Percentiles rank a stretch among this genome's conserved stretches.
Evolutionary conservation across 202 grass and related monocot species (phyloP).

Genomic region (Eragrostis tef): DNA sequence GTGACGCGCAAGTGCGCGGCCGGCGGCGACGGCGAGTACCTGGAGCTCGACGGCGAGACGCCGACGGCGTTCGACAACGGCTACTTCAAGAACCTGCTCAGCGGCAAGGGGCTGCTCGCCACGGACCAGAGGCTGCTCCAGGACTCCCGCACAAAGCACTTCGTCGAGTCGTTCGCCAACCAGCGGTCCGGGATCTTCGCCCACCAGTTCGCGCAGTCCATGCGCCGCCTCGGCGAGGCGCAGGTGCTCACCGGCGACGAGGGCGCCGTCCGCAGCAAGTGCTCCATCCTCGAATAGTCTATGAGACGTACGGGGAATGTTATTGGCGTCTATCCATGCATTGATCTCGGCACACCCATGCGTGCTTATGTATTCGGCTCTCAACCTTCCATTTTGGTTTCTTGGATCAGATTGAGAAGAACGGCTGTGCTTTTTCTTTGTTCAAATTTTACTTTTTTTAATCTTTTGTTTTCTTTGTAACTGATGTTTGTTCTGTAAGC

Average conservation of each 20-base stretch:
- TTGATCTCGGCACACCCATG: not conserved
- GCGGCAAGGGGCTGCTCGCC: constrained; percentile 62
- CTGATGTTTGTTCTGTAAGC: not conserved
- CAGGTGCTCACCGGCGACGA: constrained; percentile 74
- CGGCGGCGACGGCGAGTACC: constrained; percentile 43
- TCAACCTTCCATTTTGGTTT: constrained; percentile 7
- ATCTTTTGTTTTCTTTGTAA: not conserved
- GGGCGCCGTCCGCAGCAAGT: constrained; percentile 74
- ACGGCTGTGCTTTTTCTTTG: constrained; percentile 10
- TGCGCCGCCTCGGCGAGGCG: constrained; percentile 66
- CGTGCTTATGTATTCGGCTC: not conserved
- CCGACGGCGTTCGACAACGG: constrained; percentile 69
- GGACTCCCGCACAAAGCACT: constrained; percentile 61
- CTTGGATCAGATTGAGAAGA: constrained; percentile 8
- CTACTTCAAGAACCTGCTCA: constrained; percentile 72
- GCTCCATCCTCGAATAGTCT: constrained; percentile 59
- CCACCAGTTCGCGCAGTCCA: constrained; percentile 70
- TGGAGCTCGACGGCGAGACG: constrained; percentile 70
- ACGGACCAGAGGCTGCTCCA: constrained; percentile 63
- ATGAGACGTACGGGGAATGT: too few relatives aligned
- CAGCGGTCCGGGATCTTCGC: constrained; percentile 34
- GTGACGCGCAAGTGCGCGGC: constrained; percentile 59
- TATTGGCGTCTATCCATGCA: not conserved
- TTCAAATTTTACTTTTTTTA: not conserved
- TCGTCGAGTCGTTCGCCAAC: constrained; percentile 44